These are phyloP conservation scores for Tolypocladium ovalisporum DNA, from an alignment of 2,329 filamentous ascomycete species.

Conservation along the genomic window DNA sequence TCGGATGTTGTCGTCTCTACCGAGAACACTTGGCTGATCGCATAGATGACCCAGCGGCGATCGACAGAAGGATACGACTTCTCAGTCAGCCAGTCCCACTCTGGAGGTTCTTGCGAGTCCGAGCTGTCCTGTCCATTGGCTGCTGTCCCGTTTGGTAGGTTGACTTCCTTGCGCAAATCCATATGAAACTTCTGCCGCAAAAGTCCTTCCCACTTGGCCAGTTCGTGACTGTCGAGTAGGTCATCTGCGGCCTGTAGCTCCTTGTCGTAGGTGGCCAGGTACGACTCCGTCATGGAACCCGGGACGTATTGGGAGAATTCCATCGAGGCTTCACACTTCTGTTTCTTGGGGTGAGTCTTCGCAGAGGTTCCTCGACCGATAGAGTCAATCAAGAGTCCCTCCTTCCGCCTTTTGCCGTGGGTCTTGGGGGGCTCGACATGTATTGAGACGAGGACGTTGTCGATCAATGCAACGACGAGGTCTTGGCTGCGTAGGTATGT, in stretches of 20 bases:
- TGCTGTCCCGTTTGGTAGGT: conserved; percentile 9
- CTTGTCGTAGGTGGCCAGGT: conserved; percentile 31
- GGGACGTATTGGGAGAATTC: conserved; percentile 29
- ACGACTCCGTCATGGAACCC: conserved; percentile 38
- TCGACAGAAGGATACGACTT: conserved; percentile 44
- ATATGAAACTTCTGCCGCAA: conserved; percentile 39
- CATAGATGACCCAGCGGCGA: conserved; percentile 53
- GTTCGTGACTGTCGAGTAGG: conserved; percentile 32
- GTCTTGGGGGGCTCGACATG: conserved; percentile 54
- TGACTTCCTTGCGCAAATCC: conserved; percentile 14
- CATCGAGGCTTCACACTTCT: conserved; percentile 17
- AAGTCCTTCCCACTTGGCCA: conserved; percentile 38
- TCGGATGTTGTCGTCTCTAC: conserved; percentile 35
- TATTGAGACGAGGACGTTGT: conserved; percentile 53
- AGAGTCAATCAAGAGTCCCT: conserved; percentile 61
- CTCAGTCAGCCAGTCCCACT: conserved; percentile 40
- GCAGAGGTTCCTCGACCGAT: conserved; percentile 51
- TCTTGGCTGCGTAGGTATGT: conserved; percentile 57
- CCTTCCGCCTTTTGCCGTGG: conserved; percentile 43
- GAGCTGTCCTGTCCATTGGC: conserved; percentile 6
- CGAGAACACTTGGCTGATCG: conserved; percentile 50
- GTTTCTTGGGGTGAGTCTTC: conserved; percentile 23
- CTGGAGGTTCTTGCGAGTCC: conserved; percentile 19
- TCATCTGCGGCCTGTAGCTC: conserved; percentile 37
- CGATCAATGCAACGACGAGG: conserved; percentile 53